These are phyloP conservation scores for Linnemannia hyalina DNA, from an alignment of 192 early-diverging fungal genomes.

Conservation along the genomic window DNA sequence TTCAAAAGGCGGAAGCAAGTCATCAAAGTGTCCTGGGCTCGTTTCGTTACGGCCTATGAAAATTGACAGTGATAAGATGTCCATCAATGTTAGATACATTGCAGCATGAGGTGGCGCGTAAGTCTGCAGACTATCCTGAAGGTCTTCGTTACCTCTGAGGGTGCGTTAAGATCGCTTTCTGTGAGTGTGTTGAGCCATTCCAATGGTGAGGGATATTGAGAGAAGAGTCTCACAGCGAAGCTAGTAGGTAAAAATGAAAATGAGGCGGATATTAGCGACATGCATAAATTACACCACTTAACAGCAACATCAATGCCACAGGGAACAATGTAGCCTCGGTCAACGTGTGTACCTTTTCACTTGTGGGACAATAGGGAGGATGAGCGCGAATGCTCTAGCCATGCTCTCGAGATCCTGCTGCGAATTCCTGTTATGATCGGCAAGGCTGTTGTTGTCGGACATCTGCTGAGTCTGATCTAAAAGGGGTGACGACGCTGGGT, in stretches of 20 bases:
- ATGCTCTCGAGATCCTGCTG: slow-evolving; percentile 47
- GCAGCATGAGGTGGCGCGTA: background rate
- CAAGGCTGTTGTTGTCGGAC: slow-evolving; percentile 1
- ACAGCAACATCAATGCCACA: background rate
- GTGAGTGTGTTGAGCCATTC: slow-evolving; percentile 61
- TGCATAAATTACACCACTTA: background rate
- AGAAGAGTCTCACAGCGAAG: slow-evolving; percentile 69
- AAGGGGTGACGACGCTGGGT: slow-evolving; percentile 29
- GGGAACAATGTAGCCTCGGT: background rate
- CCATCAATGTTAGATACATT: background rate
- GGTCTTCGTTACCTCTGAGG: slow-evolving; percentile 20
- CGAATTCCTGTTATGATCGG: slow-evolving; percentile 12
- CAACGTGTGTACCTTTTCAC: slow-evolving; percentile 63
- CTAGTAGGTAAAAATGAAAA: slow-evolving; percentile 39
- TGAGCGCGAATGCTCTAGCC: slow-evolving; percentile 68
- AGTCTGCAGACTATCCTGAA: background rate
- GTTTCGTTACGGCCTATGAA: slow-evolving; percentile 37
- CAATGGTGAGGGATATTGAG: slow-evolving; percentile 65
- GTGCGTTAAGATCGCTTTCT: slow-evolving; percentile 30
- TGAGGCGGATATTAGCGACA: background rate
- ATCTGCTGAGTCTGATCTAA: slow-evolving; percentile 1
- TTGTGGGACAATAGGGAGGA: slow-evolving; percentile 80
- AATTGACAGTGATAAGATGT: background rate
- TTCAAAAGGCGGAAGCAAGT: slow-evolving; percentile 66
- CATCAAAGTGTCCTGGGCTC: slow-evolving; percentile 60